Evolutionary conservation across 1,284 basidiomycete genomes (phyloP), one percentile per base, ranked within the genome.

Genomic region (Fomitiporia mediterranea): DNA sequence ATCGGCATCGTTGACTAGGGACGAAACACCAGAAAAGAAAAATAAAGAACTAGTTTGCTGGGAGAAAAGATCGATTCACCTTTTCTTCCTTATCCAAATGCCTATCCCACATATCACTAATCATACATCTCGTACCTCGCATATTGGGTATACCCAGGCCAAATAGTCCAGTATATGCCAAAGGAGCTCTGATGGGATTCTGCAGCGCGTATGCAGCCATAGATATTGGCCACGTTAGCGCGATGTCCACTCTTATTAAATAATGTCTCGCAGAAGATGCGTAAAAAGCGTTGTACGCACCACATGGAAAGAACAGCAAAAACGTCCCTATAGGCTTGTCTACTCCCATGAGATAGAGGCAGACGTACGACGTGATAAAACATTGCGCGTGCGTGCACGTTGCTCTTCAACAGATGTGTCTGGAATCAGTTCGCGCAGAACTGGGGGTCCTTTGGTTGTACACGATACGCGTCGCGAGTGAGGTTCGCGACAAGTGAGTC

Each of bases 41-140:
- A 27, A 44, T 28, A 23, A 15, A 46, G 43, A 21, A 40, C n/a
- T 42, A n/a, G 48, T 48, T 44, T 17, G 9, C n/a, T 48, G 34
- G 17, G n/a, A 32, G 19, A 52, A 52, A 21, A 23, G 6, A 38
- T n/a, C n/a, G n/a, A n/a, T n/a, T 70, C 91, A 67, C 67, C 94
- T 94, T 92, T 49, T 99, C 97, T 55, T 87, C 84, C 66, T 84
- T 86, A 74, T 99, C 97, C 57, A 98, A 81, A 63, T 91, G 83
- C 61, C 80, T 79, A 69, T 99, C 97, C 95, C 96, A 99, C 85
- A 99, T 88, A 68, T 99, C 97, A 68, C 99, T 99, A 66, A 99
- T 97, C 0, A 94, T 98, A 69, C 97, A 99, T 4, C 97, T 97
- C 4, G 97, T 97, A 5, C 97, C 94, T 17, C 97, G 86, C 97